Percentiles rank a stretch among this genome's conserved stretches.
Conservation (phyloP, 169 alveolate genomes). For the Cryptosporidium sp. region DNA sequence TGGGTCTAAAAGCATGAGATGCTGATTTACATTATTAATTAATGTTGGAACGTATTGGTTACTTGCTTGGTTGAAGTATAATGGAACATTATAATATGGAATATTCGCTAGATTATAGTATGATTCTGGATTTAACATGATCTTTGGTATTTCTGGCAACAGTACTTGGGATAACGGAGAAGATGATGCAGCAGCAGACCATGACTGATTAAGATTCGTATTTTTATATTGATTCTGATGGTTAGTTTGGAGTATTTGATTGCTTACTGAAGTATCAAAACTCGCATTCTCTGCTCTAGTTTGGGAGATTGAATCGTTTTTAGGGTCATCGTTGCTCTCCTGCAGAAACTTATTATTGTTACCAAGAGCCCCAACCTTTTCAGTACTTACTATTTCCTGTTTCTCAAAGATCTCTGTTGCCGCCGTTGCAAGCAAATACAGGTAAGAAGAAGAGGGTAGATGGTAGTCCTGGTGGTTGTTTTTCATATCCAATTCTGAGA, state of each 20-base stretch:
- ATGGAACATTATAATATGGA: constrained; percentile 10
- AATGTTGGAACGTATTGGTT: constrained; percentile 29
- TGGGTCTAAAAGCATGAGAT: constrained; percentile 34
- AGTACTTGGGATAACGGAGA: neutral
- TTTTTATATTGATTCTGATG: neutral
- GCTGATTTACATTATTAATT: constrained; percentile 1
- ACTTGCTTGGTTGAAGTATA: constrained; percentile 1
- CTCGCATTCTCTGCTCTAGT: neutral
- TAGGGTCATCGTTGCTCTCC: constrained; percentile 3
- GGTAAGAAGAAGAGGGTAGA: constrained; percentile 18
- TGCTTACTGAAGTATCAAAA: neutral
- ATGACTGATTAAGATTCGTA: neutral
- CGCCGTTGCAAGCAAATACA: constrained; percentile 48
- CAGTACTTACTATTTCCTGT: constrained; percentile 10
- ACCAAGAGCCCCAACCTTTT: neutral
- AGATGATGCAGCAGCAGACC: neutral
- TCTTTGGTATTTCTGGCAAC: constrained; percentile 11
- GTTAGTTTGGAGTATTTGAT: no score
- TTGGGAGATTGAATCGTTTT: neutral
- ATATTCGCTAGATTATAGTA: constrained; percentile 3
- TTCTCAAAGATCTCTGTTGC: constrained; percentile 60
- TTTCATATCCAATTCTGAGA: neutral
- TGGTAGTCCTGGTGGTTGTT: neutral
- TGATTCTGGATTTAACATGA: neutral
- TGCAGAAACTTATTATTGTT: neutral